phyloP scores from a whole-genome alignment of 441 rosid genomes.

The Hypseocharis bilobata region DNA sequence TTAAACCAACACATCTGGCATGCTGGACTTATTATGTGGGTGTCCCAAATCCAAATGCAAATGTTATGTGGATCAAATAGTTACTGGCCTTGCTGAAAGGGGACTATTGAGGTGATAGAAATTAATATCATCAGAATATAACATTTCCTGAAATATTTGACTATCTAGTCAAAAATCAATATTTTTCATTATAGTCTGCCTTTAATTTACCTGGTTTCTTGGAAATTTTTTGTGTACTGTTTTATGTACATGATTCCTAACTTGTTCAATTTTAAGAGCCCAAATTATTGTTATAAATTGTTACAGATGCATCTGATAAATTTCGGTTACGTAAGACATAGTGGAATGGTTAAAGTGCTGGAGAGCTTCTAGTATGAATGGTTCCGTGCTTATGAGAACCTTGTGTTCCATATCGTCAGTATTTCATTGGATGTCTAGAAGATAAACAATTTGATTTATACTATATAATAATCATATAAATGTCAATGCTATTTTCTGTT shows the following conservation, averaged over 20 bases:
- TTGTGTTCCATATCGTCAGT: neutral
- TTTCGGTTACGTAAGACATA: neutral
- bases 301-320: neutral
- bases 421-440: neutral
- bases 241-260: no score
- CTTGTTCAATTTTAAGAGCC: neutral
- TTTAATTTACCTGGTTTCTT: neutral
- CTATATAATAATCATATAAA: neutral
- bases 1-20: no score
- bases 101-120: neutral
- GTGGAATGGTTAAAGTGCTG: no score
- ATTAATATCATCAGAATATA: no score
- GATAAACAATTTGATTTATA: neutral
- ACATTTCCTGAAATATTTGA: no score
- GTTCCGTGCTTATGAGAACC: neutral
- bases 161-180: neutral
- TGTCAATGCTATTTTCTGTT: neutral
- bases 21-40: neutral
- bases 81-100: neutral
- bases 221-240: neutral
- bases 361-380: no score
- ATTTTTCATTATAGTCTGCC: neutral
- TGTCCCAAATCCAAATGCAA: neutral
- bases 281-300: neutral
- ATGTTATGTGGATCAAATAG: neutral